Percentiles rank a stretch among this genome's conserved stretches.
These are phyloP conservation scores for Metschnikowia picachoensis DNA, from an alignment of 805 yeast species.

Conservation along the genomic window DNA sequence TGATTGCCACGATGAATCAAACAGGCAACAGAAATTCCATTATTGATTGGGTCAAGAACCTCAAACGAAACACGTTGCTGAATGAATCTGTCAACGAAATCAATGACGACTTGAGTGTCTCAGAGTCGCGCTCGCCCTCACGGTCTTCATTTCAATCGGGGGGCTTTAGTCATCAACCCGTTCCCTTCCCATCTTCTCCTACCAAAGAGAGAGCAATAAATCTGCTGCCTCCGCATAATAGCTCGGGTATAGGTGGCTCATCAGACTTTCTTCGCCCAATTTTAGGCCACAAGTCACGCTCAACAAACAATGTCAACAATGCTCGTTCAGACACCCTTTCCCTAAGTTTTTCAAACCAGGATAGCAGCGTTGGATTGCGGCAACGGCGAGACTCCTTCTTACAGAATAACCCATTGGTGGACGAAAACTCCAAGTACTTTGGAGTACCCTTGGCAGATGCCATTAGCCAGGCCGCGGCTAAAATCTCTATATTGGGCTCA, in stretches of 20 bases:
- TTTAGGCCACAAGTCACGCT: slow-evolving; percentile 47
- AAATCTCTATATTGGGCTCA: slow-evolving; percentile 60
- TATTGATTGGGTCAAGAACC: slow-evolving; percentile 44
- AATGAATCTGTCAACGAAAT: slow-evolving; percentile 39
- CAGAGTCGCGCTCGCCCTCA: slow-evolving; percentile 21
- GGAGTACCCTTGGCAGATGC: slow-evolving; percentile 77
- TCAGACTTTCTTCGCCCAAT: slow-evolving; percentile 41
- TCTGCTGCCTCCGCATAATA: slow-evolving; percentile 2
- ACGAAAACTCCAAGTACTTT: slow-evolving; percentile 56
- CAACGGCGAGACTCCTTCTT: slow-evolving; percentile 51
- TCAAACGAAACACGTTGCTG: slow-evolving; percentile 36
- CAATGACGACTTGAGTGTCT: slow-evolving; percentile 16
- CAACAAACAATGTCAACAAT: slow-evolving; percentile 43
- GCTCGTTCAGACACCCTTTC: slow-evolving; percentile 37
- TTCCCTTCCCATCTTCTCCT: slow-evolving; percentile 11
- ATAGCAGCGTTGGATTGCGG: slow-evolving; percentile 24
- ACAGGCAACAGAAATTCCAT: slow-evolving; percentile 38
- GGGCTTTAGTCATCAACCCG: slow-evolving; percentile 14
- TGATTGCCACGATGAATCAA: slow-evolving; percentile 28
- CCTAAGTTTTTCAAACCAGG: slow-evolving; percentile 14
- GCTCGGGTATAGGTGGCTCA: slow-evolving; percentile 4
- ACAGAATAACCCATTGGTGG: slow-evolving; percentile 40
- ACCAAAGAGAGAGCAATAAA: slow-evolving; percentile 8
- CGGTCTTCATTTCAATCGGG: slow-evolving; percentile 14
- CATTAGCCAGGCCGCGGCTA: slow-evolving; percentile 70